Percentiles rank a stretch among this genome's conserved stretches.
These are phyloP conservation scores for Sporothrix pallida DNA, from an alignment of 2,329 filamentous ascomycete species.

Conservation along the genomic window DNA sequence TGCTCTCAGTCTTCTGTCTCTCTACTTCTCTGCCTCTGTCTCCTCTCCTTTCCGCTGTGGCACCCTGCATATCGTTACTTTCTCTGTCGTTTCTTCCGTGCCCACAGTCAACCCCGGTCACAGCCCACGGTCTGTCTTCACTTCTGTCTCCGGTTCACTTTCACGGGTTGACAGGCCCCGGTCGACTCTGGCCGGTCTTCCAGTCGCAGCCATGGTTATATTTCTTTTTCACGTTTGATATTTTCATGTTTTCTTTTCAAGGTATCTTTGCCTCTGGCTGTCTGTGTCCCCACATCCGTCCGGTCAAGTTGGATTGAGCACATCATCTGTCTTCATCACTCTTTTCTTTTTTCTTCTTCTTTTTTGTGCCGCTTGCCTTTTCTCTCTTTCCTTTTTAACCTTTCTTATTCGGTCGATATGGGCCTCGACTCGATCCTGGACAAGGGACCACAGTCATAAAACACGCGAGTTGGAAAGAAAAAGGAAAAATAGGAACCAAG, in stretches of 20 bases:
- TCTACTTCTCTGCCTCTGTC: background rate
- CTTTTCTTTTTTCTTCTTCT: background rate
- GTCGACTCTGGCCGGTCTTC: background rate
- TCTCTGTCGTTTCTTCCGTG: constrained; percentile 18
- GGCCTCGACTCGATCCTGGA: background rate
- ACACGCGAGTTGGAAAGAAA: background rate
- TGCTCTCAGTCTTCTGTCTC: background rate
- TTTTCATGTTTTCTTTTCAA: background rate
- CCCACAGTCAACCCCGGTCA: background rate
- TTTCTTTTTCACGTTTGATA: constrained; percentile 15
- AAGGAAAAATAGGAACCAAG: background rate
- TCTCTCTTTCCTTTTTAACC: background rate
- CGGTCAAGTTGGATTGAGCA: background rate
- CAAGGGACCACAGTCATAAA: background rate
- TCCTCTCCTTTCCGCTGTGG: background rate
- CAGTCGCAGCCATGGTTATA: background rate
- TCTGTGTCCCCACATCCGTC: background rate
- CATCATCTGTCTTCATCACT: background rate
- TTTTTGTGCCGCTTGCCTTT: background rate
- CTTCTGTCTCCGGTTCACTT: background rate
- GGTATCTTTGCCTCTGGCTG: no score
- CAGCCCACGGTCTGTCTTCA: background rate
- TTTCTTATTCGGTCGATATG: background rate
- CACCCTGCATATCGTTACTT: constrained; percentile 6
- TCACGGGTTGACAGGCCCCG: background rate